Conservation (phyloP, 75 land plant species). For the Pinus taeda region DNA sequence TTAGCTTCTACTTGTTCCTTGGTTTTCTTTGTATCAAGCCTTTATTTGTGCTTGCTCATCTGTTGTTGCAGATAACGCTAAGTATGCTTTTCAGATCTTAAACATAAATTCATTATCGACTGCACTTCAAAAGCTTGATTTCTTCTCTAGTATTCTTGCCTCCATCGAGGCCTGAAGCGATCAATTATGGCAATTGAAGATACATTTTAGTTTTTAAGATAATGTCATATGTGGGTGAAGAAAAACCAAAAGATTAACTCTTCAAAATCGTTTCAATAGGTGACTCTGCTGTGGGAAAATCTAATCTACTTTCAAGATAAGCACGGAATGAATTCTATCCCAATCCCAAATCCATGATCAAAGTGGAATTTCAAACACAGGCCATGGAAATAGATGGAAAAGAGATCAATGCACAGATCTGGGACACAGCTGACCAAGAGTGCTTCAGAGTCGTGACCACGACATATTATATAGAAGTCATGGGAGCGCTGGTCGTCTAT, state of each 20-base stretch:
- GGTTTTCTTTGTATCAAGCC: no score
- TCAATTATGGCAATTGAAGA: no score
- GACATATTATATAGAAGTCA: constrained; percentile 82
- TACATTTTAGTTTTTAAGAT: constrained; percentile 13
- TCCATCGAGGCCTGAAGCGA: no score
- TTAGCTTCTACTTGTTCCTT: no score
- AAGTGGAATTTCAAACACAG: constrained; percentile 87
- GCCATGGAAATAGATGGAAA: constrained; percentile 77
- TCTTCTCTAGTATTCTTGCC: neutral
- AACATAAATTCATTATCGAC: neutral
- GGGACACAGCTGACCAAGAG: constrained; percentile 92
- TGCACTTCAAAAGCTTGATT: neutral
- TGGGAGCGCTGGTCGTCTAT: constrained; percentile 82
- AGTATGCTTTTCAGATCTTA: neutral
- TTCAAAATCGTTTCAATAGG: constrained; percentile 78
- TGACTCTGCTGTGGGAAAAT: constrained; percentile 81
- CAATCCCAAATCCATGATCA: constrained; percentile 76
- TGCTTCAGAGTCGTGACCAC: constrained; percentile 86
- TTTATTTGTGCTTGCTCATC: no score
- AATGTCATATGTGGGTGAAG: constrained; percentile 52
- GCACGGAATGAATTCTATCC: constrained; percentile 73
- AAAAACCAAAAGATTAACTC: constrained; percentile 62
- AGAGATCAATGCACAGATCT: constrained; percentile 84
- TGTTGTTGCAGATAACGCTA: neutral
- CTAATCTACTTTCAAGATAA: constrained; percentile 68